Conservation (phyloP, 1,139 yeast species). For the Debaryomyces sp. region DNA sequence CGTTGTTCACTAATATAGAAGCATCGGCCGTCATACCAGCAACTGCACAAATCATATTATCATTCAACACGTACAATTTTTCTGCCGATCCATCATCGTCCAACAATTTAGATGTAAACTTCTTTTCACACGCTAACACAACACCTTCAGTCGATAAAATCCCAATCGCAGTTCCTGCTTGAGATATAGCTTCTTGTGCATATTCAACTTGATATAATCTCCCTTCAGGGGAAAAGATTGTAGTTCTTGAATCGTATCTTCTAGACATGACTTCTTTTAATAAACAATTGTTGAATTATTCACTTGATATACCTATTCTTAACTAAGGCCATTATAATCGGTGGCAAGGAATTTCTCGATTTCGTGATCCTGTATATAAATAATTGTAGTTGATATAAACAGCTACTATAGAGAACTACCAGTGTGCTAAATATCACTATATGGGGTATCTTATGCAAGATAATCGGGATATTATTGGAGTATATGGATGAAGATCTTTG, state of each 20-base stretch:
- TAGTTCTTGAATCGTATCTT: slow-evolving; percentile 91
- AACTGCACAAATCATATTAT: slow-evolving; percentile 87
- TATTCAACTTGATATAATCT: slow-evolving; percentile 95
- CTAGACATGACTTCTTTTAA: slow-evolving; percentile 38
- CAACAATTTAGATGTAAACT: slow-evolving; percentile 85
- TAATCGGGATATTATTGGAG: background rate
- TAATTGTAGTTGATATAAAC: background rate
- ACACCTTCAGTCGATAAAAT: slow-evolving; percentile 91
- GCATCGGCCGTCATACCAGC: slow-evolving; percentile 99
- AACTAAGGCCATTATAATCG: background rate
- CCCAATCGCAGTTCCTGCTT: slow-evolving; percentile 98
- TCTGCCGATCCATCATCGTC: slow-evolving; percentile 96
- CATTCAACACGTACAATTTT: slow-evolving; percentile 83
- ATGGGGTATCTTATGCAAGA: background rate
- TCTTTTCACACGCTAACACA: slow-evolving; percentile 94
- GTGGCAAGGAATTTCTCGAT: slow-evolving; percentile 6
- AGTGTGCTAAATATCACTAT: background rate
- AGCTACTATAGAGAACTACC: background rate
- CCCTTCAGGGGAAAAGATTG: slow-evolving; percentile 98
- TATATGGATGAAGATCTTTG: slow-evolving; percentile 36
- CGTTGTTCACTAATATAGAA: slow-evolving; percentile 82
- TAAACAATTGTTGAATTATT: slow-evolving; percentile 1
- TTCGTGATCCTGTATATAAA: background rate
- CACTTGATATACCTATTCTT: background rate
- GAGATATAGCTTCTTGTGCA: slow-evolving; percentile 96